Evolutionary conservation across 805 yeast species (phyloP).

Genomic region (Pichia nakasei): DNA sequence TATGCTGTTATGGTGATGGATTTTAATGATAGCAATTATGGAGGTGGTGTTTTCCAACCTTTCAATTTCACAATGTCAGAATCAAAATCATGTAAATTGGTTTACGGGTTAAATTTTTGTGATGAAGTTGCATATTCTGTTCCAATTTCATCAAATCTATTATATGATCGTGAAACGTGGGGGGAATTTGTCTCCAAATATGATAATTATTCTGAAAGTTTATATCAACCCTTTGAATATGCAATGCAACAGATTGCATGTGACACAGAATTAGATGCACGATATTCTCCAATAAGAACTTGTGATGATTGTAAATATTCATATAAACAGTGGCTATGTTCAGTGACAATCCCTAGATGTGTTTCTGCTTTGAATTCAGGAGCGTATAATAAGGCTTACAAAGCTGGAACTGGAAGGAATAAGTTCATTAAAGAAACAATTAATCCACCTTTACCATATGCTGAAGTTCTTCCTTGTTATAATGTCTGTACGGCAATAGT

Average conservation of each 20-base stretch:
- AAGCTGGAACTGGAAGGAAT: slow-evolving; percentile 48
- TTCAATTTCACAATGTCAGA: slow-evolving; percentile 49
- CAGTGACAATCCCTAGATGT: slow-evolving; percentile 84
- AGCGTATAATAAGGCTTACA: slow-evolving; percentile 38
- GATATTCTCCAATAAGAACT: slow-evolving; percentile 64
- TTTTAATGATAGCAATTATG: slow-evolving; percentile 29
- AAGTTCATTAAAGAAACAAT: slow-evolving; percentile 43
- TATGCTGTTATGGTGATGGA: slow-evolving; percentile 54
- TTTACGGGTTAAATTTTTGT: slow-evolving; percentile 73
- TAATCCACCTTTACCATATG: slow-evolving; percentile 49
- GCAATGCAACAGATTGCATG: slow-evolving; percentile 75
- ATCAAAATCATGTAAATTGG: slow-evolving; percentile 55
- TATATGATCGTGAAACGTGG: slow-evolving; percentile 23
- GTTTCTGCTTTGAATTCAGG: slow-evolving; percentile 34
- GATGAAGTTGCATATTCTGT: slow-evolving; percentile 78
- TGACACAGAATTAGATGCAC: slow-evolving; percentile 52
- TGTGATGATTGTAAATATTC: slow-evolving; percentile 66
- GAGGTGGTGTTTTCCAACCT: slow-evolving; percentile 56
- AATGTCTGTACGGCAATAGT: slow-evolving; percentile 72
- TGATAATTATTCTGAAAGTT: slow-evolving; percentile 49
- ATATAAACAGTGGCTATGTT: slow-evolving; percentile 83
- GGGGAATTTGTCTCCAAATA: slow-evolving; percentile 38
- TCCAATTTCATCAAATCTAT: slow-evolving; percentile 38
- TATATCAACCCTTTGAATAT: slow-evolving; percentile 59
- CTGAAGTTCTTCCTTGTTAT: slow-evolving; percentile 80